Conservation (phyloP, 2,329 filamentous ascomycete genomes). For the Neopestalotiopsis sp. region DNA sequence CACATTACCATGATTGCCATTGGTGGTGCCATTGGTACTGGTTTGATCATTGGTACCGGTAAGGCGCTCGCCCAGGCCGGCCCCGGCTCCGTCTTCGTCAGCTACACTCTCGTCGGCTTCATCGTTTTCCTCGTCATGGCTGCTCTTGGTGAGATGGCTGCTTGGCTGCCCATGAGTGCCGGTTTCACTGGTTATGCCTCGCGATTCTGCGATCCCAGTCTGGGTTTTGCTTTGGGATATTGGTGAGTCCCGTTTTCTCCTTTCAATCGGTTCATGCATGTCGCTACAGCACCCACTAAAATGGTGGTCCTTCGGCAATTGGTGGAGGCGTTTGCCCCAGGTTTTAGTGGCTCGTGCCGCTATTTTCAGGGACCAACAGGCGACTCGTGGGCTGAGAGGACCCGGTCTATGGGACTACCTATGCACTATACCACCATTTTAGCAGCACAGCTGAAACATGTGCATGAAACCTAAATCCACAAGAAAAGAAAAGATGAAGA, state of each 20-base stretch:
- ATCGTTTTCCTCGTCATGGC: slow-evolving; percentile 84
- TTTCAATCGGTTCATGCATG: not conserved
- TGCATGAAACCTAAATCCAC: not conserved
- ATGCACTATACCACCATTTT: not conserved
- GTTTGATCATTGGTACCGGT: slow-evolving; percentile 73
- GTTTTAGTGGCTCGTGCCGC: not conserved
- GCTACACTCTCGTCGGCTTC: slow-evolving; percentile 71
- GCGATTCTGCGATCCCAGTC: slow-evolving; percentile 78
- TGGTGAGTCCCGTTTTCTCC: slow-evolving; percentile 50
- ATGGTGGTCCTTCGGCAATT: not conserved
- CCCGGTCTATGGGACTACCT: not conserved
- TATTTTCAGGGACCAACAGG: not conserved
- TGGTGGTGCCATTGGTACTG: slow-evolving; percentile 76
- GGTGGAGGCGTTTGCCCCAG: not conserved
- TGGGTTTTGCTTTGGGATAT: slow-evolving; percentile 80
- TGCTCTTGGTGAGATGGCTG: slow-evolving; percentile 82
- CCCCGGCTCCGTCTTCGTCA: slow-evolving; percentile 73
- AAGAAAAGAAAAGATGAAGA: not conserved
- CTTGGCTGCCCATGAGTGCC: slow-evolving; percentile 77
- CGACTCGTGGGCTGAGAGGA: not conserved
- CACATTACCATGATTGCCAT: slow-evolving; percentile 70
- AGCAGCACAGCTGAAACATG: not conserved
- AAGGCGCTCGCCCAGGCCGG: slow-evolving; percentile 57
- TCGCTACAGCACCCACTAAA: not conserved
- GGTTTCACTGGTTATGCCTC: slow-evolving; percentile 84